A percentile compares a stretch with the other conserved stretches of the same genome.
Evolutionary conservation across 1,139 yeast genomes (phyloP).

Genomic region (Hyphopichia pseudoburtonii): DNA sequence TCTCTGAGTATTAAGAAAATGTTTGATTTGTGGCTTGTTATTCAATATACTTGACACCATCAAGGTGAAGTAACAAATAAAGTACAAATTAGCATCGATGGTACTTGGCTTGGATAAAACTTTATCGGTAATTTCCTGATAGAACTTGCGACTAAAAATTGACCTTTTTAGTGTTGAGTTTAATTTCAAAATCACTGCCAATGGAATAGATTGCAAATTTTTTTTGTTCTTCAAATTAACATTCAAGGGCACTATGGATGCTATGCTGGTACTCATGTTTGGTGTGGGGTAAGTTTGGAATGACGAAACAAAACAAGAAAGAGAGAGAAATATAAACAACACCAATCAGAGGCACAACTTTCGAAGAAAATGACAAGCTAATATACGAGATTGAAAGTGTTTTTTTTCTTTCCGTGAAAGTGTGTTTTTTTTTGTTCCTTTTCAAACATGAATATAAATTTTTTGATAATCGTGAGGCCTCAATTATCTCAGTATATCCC

Average conservation of each 20-base stretch:
- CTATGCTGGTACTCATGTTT: conserved; percentile 7
- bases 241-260: conserved; percentile 16
- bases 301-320: neutral
- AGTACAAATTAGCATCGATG: conserved; percentile 42
- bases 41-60: conserved; percentile 41
- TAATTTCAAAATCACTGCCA: conserved; percentile 20
- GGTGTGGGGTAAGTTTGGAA: too few species aligned
- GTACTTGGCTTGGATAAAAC: conserved; percentile 36
- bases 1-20: conserved; percentile 30
- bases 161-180: conserved; percentile 23
- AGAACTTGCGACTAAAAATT: conserved; percentile 37
- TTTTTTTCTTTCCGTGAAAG: too few species aligned
- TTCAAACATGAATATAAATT: too few species aligned
- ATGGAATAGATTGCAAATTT: conserved; percentile 12
- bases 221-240: conserved; percentile 3
- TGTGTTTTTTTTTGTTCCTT: too few species aligned
- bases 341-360: too few species aligned
- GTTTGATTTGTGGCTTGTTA: conserved; percentile 34
- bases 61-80: conserved; percentile 45
- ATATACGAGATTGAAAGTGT: too few species aligned
- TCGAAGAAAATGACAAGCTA: too few species aligned
- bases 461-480: too few species aligned
- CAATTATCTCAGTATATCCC: too few species aligned
- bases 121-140: conserved; percentile 43
- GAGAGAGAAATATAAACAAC: too few species aligned